Evolutionary conservation across 495 filamentous ascomycete genomes (phyloP).

Genomic region (Penicillium samsonianum): DNA sequence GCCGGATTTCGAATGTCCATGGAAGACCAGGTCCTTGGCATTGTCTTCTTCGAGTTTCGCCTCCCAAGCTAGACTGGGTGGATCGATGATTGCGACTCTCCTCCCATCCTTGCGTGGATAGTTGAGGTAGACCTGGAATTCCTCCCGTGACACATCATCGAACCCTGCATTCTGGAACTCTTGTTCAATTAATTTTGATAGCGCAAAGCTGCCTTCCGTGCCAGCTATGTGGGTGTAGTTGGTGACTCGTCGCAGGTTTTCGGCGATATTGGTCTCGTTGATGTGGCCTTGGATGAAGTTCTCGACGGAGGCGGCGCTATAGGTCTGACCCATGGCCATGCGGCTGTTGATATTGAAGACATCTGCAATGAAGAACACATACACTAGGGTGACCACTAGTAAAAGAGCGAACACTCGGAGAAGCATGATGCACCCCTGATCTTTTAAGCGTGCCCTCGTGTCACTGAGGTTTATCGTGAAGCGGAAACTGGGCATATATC

Average conservation of each 20-base stretch:
- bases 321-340: slow-evolving; percentile 45
- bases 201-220: slow-evolving; percentile 80
- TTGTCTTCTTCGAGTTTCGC: slow-evolving; percentile 80
- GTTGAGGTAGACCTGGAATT: slow-evolving; percentile 88
- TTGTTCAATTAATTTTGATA: slow-evolving; percentile 78
- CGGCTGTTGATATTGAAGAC: slow-evolving; percentile 59
- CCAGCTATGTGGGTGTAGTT: slow-evolving; percentile 85
- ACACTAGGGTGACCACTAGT: slow-evolving; percentile 72
- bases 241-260: slow-evolving; percentile 71
- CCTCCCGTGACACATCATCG: slow-evolving; percentile 70
- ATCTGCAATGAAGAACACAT: slow-evolving; percentile 81
- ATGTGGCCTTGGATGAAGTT: slow-evolving; percentile 69
- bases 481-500: slow-evolving; percentile 46
- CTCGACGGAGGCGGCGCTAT: slow-evolving; percentile 62
- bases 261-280: slow-evolving; percentile 65
- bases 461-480: slow-evolving; percentile 38
- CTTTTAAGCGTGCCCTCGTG: slow-evolving; percentile 30
- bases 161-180: slow-evolving; percentile 68
- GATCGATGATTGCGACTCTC: slow-evolving; percentile 78
- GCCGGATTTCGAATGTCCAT: slow-evolving; percentile 85
- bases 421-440: slow-evolving; percentile 58
- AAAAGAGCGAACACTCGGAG: slow-evolving; percentile 73
- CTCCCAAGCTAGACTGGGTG: slow-evolving; percentile 68
- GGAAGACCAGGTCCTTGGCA: slow-evolving; percentile 72
- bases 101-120: slow-evolving; percentile 78